Base-by-base conservation (phyloP, 768 basidiomycete genomes). In the Trichaptum fuscoviolaceum region DNA sequence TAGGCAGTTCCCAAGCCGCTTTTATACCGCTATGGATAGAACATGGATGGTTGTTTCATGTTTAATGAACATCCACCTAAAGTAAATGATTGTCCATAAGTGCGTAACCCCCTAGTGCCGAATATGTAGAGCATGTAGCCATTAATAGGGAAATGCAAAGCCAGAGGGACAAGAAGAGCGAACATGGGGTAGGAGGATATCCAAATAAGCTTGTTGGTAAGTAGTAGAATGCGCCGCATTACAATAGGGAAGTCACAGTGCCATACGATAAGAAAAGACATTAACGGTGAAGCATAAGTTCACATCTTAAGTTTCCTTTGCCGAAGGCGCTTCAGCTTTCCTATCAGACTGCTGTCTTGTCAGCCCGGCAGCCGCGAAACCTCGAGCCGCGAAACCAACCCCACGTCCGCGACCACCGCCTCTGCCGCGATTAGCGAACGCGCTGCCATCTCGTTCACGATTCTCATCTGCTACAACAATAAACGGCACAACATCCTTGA, bases 281-380 rank as follows among this genome's bases (percentile, higher is more conserved):
- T 61, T 17, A 61, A 18, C 12, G 59, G 25, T 61, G 15, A 25
- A 34, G 12, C 59, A 61, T 61, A 25, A 25, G 15, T 2, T 24
- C 23, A 61, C 17, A 9, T 15, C 59, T 34, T 25, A 61, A 34
- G 59, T 24, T 25, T 61, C 59, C 30, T 61, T 61, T 18, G 59
- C 59, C 18, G 59, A 25, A 17, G 24, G 25, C 10, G 25, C 59
- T 25, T 61, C 30, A 25, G 25, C 23, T 34, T 61, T 61, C 23
- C 59, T 61, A 23, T 78, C 57, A 67, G 52, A 63, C 65, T 70
- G 66, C 61, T 76, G 75, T 65, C 74, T 76, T 18, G 77, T 87
- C 69, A 93, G 77, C 3, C 92, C 92, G 18, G 90, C 91, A 9
- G 87, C 86, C 4, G 87, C 84, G 64, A 92, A 83, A 15, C 85